Base-by-base conservation (phyloP, 495 filamentous ascomycete species). In the Neurospora intermedia region DNA sequence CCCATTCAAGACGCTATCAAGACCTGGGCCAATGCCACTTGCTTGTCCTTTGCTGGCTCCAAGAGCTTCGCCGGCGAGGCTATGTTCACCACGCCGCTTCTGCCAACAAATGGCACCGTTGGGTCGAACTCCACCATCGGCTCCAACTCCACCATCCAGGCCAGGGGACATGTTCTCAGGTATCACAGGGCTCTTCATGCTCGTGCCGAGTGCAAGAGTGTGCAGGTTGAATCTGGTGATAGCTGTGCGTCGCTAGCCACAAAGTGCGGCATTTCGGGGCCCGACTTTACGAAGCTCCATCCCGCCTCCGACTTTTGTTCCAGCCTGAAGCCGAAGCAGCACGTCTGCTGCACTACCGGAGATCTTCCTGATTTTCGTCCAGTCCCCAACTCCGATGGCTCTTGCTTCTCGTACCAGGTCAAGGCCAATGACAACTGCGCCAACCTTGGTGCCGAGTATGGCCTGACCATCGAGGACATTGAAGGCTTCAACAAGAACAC, bases 291-390 rank as follows among this genome's bases (percentile, higher is more conserved):
- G 38, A 80, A 81, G 70, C 83, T 78, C 75, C 87, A 86, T 76
- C 54, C 81, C 1, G 74, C 69, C 7, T 18, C 76, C 3, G 76
- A 74, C 40, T 70, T 84, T 5, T 87, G 84, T 76, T 76, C 79
- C 5, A 79, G 46, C 4, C 78, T 87, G 4, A 71, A 70, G 40
- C 45, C 75, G 6, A 74, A 76, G 4, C 78, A 87, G 69, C 71
- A 80, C n/a, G 83, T 87, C 23, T 89, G 86, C 80, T 88, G 87
- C 73, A 80, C 81, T 1, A 23, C 73, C 3, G 86, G 85, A 18
- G 31, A 69, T 1, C 73, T 83, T 3, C 82, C 82, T 0, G 79
- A 87, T 74, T 74, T 75, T 20, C 73, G 69, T 5, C 86, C 85
- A 0, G 76, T 78, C 69, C 82, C 81, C 0, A 77, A 84, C 41